phyloP scores from a whole-genome alignment of 2,329 filamentous ascomycete species.

The Furcasterigmium sp. region DNA sequence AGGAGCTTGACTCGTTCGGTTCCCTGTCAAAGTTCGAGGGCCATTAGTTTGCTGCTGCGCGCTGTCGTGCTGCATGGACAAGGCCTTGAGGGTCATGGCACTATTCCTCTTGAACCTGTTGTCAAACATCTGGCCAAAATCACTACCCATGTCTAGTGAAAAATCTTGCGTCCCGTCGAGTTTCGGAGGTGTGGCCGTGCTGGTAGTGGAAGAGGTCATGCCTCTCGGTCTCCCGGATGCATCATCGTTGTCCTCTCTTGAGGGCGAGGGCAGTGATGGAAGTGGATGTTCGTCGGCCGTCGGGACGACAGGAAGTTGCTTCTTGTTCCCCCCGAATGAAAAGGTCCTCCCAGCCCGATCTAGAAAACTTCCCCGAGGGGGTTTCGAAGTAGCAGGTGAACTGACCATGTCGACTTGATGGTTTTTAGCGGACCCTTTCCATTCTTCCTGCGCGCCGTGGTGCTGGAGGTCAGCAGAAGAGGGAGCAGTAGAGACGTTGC shows the following conservation, averaged over 20 bases:
- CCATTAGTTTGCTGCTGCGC: slow-evolving; percentile 27
- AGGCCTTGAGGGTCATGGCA: slow-evolving; percentile 3
- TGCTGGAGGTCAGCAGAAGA: slow-evolving; percentile 45
- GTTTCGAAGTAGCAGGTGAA: slow-evolving; percentile 40
- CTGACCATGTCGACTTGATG: slow-evolving; percentile 30
- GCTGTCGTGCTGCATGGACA: slow-evolving; percentile 40
- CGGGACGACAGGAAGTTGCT: slow-evolving; percentile 32
- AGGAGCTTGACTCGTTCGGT: slow-evolving; percentile 33
- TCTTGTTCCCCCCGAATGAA: slow-evolving; percentile 54
- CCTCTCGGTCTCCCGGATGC: slow-evolving; percentile 36
- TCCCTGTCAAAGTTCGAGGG: slow-evolving; percentile 40
- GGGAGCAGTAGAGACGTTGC: slow-evolving; percentile 56
- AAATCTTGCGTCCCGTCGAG: slow-evolving; percentile 38
- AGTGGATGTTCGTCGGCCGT: slow-evolving; percentile 28
- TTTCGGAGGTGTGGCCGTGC: slow-evolving; percentile 46
- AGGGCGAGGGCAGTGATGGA: slow-evolving; percentile 30
- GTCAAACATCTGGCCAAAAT: slow-evolving; percentile 54
- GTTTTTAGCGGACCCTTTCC: slow-evolving; percentile 31
- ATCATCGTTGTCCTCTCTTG: slow-evolving; percentile 19
- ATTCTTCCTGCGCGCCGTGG: slow-evolving; percentile 32
- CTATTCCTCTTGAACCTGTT: slow-evolving; percentile 30
- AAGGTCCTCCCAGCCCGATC: slow-evolving; percentile 54
- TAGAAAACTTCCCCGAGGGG: slow-evolving; percentile 42
- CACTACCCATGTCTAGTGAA: slow-evolving; percentile 49
- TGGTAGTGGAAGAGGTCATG: slow-evolving; percentile 48